Percentiles rank a stretch among this genome's conserved stretches.
phyloP scores from a whole-genome alignment of 2,329 filamentous ascomycete genomes.

The Tolypocladium album region DNA sequence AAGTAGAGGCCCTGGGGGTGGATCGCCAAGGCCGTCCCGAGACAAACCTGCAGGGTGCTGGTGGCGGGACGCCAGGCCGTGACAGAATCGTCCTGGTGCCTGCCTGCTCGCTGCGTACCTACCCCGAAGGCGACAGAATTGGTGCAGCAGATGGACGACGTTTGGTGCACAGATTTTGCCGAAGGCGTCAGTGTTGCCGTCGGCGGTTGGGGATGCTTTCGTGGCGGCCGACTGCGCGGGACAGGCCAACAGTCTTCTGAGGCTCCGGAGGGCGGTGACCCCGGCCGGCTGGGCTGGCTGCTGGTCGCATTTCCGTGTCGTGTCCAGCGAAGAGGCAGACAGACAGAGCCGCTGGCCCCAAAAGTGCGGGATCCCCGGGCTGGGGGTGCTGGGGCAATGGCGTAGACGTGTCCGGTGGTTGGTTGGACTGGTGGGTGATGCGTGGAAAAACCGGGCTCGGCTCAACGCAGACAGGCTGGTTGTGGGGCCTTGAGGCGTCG shows the following conservation, averaged over 20 bases:
- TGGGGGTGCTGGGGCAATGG: not conserved
- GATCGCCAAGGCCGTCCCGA: not conserved
- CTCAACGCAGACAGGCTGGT: not conserved
- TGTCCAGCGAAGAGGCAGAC: not conserved
- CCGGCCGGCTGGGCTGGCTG: not conserved
- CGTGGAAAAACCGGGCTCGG: not conserved
- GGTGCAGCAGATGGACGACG: not conserved
- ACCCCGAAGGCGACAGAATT: not conserved
- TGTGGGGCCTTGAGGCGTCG: not conserved
- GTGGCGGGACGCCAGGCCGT: not conserved
- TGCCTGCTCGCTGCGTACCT: not conserved
- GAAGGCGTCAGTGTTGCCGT: not conserved
- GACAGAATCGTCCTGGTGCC: not conserved
- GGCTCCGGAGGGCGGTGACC: not conserved
- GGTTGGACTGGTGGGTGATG: not conserved
- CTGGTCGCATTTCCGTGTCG: not conserved
- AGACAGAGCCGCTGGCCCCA: constrained; percentile 2
- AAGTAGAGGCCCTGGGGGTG: too few species aligned
- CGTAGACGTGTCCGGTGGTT: not conserved
- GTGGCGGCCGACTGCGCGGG: not conserved
- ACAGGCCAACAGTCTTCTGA: not conserved
- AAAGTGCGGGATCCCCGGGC: constrained; percentile 4
- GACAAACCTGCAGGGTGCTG: not conserved
- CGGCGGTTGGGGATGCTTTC: not conserved
- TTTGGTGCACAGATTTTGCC: not conserved